Conservation (phyloP, 2,329 filamentous ascomycete genomes). For the Arachnomyces sp. region DNA sequence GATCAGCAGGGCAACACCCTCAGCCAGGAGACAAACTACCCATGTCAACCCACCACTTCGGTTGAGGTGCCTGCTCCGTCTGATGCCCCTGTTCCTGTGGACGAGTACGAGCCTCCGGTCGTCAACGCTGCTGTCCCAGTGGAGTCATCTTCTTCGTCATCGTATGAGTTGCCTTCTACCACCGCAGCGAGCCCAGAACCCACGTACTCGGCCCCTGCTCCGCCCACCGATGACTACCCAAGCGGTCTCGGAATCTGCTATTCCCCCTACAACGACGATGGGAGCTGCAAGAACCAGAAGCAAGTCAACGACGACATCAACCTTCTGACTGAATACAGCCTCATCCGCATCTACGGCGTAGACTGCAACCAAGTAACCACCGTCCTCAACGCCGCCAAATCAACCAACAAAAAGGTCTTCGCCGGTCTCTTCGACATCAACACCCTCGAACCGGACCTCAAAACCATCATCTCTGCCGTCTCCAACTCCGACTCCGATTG, state of each 20-base stretch:
- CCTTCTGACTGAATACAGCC: conserved; percentile 49
- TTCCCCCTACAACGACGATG: conserved; percentile 49
- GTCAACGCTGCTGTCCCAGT: background rate
- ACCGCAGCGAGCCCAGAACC: conserved; percentile 1
- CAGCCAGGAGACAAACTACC: conserved; percentile 29
- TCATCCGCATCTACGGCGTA: conserved; percentile 70
- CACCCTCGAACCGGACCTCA: conserved; percentile 50
- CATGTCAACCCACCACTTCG: conserved; percentile 1
- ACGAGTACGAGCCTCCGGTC: background rate
- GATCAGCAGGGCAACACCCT: conserved; percentile 50
- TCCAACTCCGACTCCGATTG: conserved; percentile 61
- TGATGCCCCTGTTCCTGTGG: background rate
- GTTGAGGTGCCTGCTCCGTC: background rate
- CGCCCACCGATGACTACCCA: conserved; percentile 5
- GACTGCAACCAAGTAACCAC: conserved; percentile 67
- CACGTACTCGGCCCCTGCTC: conserved; percentile 7
- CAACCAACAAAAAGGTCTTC: conserved; percentile 63
- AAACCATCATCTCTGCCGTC: conserved; percentile 51
- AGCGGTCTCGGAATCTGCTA: conserved; percentile 47
- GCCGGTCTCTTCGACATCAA: conserved; percentile 63
- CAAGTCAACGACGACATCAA: conserved; percentile 60
- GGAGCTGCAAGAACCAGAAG: conserved; percentile 58
- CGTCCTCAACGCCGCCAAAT: conserved; percentile 55
- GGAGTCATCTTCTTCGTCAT: conserved; percentile 3
- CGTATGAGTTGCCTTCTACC: background rate